A percentile compares a stretch with the other conserved stretches of the same genome.
Evolutionary conservation across 2,329 filamentous ascomycete species (phyloP).

Genomic region (Colletotrichum siamense): DNA sequence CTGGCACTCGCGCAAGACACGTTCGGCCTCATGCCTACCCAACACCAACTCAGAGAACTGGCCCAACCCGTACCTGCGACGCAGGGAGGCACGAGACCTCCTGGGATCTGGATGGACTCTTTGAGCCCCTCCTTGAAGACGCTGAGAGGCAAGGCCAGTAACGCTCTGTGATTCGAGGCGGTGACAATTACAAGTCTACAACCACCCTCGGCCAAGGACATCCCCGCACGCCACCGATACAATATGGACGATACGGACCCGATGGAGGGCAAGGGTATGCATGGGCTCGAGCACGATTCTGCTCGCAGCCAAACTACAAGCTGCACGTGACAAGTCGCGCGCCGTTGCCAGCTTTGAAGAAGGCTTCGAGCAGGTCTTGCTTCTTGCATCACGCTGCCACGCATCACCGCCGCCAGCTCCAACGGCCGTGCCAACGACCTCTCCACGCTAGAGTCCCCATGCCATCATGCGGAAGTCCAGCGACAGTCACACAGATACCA

Average conservation of each 20-base stretch:
- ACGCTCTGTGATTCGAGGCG: not conserved
- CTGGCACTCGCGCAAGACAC: not conserved
- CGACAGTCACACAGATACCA: no score
- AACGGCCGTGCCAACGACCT: not conserved
- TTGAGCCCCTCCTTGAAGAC: no score
- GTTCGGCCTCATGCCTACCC: not conserved
- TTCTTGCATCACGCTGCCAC: not conserved
- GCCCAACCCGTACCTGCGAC: not conserved
- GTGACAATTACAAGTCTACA: not conserved
- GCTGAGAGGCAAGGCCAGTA: not conserved
- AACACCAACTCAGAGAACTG: not conserved
- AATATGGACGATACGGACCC: not conserved
- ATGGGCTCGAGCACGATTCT: not conserved
- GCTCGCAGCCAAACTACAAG: not conserved
- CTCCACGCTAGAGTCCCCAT: not conserved
- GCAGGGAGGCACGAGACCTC: not conserved
- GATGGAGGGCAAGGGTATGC: not conserved
- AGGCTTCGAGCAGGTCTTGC: not conserved
- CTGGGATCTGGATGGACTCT: not conserved
- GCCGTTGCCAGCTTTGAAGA: not conserved
- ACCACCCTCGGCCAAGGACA: not conserved
- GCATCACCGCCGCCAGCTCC: not conserved
- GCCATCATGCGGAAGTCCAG: not conserved
- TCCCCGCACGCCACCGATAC: not conserved
- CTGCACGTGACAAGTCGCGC: not conserved